Percentiles rank a stretch among this genome's conserved stretches.
phyloP scores from a whole-genome alignment of 2,329 filamentous ascomycete genomes.

The Hortaea werneckii region DNA sequence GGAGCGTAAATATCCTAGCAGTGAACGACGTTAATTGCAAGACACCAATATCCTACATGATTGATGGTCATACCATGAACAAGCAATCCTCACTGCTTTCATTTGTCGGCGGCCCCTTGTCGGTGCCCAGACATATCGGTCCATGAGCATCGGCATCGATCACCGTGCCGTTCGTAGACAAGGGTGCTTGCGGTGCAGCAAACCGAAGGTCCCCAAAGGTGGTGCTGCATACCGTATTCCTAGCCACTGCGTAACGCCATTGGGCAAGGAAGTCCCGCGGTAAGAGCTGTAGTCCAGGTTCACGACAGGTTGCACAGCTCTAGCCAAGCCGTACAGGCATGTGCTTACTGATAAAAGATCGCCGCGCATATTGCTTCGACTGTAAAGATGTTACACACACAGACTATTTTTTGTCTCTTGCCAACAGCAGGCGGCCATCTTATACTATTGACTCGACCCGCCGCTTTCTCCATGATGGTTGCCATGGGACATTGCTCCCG shows the following conservation, averaged over 20 bases:
- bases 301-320: slow-evolving; percentile 37
- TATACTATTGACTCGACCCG: too few relatives aligned
- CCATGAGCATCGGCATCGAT: slow-evolving; percentile 43
- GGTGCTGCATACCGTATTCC: slow-evolving; percentile 66
- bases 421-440: too few relatives aligned
- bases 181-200: slow-evolving; percentile 54
- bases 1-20: slow-evolving; percentile 51
- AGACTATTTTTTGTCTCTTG: too few relatives aligned
- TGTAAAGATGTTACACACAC: too few relatives aligned
- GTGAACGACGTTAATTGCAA: slow-evolving; percentile 33
- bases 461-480: too few relatives aligned
- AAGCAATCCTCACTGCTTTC: slow-evolving; percentile 54
- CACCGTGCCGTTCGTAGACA: slow-evolving; percentile 28
- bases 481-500: too few relatives aligned
- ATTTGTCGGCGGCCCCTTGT: slow-evolving; percentile 1
- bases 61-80: slow-evolving; percentile 20
- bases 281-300: slow-evolving; percentile 60
- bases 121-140: slow-evolving; percentile 24
- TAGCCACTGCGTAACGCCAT: slow-evolving; percentile 60
- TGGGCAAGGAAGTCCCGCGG: slow-evolving; percentile 42
- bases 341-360: too few relatives aligned
- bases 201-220: slow-evolving; percentile 59
- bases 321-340: background rate
- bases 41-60: too few relatives aligned
- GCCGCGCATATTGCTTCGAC: too few relatives aligned